phyloP scores from a whole-genome alignment of 768 basidiomycete genomes.

The Mycena albidolilacea region DNA sequence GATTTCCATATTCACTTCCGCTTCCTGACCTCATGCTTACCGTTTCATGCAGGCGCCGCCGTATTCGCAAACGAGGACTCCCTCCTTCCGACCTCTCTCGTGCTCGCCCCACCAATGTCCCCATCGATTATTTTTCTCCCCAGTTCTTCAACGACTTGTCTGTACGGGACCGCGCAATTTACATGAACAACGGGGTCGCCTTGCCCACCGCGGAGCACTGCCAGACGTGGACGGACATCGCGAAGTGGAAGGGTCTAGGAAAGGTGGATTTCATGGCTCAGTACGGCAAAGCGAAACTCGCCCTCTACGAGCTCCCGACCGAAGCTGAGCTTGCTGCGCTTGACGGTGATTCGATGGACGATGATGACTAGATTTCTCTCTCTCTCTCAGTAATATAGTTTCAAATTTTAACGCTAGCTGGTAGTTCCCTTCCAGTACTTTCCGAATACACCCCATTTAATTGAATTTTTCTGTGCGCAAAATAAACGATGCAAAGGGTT shows the following conservation, averaged over 20 bases:
- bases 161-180: slow-evolving; percentile 3
- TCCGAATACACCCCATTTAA: too few species aligned
- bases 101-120: not conserved
- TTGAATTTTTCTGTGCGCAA: not conserved
- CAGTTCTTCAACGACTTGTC: slow-evolving; percentile 25
- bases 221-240: not conserved
- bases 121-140: slow-evolving; percentile 30
- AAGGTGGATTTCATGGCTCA: slow-evolving; percentile 13
- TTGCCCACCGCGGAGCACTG: slow-evolving; percentile 25
- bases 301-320: slow-evolving; percentile 26
- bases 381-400: not conserved
- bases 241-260: slow-evolving; percentile 13
- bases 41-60: not conserved
- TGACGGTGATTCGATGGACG: not conserved
- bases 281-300: slow-evolving; percentile 18
- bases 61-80: not conserved
- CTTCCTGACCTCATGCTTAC: not conserved
- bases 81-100: slow-evolving; percentile 2
- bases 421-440: too few species aligned
- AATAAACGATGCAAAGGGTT: not conserved
- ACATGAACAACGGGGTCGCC: slow-evolving; percentile 31
- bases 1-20: not conserved
- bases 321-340: slow-evolving; percentile 14
- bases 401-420: not conserved
- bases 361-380: not conserved